Evolutionary conservation across 495 filamentous ascomycete species (phyloP).

Genomic region (Echria macrotheca): DNA sequence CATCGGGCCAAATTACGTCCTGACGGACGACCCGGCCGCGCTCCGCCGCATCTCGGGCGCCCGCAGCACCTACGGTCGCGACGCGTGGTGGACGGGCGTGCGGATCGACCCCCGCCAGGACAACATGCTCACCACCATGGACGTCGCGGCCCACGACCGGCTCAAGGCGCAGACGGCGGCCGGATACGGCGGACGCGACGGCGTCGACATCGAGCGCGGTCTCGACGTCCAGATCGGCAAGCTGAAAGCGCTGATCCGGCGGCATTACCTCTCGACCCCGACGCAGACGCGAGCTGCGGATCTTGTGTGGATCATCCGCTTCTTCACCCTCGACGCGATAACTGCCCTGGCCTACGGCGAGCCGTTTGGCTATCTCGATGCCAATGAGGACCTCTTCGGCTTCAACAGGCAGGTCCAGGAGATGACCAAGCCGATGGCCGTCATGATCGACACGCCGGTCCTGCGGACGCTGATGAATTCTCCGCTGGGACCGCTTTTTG

Average conservation of each 20-base stretch:
- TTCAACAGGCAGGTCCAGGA: constrained; percentile 8
- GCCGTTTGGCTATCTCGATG: constrained; percentile 6
- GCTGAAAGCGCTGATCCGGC: constrained; percentile 31
- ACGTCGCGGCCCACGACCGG: constrained; percentile 25
- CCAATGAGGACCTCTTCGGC: constrained; percentile 1
- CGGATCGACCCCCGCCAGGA: constrained; percentile 25
- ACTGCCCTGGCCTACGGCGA: constrained; percentile 23
- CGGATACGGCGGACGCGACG: constrained; percentile 43
- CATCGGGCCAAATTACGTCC: constrained; percentile 32
- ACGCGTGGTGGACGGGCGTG: constrained; percentile 27
- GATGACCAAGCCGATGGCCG: constrained; percentile 1
- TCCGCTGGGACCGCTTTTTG: neutral
- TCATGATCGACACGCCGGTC: constrained; percentile 4
- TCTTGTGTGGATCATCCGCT: constrained; percentile 33
- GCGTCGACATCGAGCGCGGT: constrained; percentile 31
- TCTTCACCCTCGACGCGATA: constrained; percentile 44
- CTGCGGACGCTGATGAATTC: constrained; percentile 4
- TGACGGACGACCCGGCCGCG: constrained; percentile 37
- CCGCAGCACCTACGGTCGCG: constrained; percentile 28
- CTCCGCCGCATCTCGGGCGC: constrained; percentile 33
- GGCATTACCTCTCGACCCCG: constrained; percentile 35
- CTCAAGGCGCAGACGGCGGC: constrained; percentile 32
- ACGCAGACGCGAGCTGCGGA: constrained; percentile 29
- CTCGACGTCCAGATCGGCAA: constrained; percentile 35
- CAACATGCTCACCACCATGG: constrained; percentile 14